Evolutionary conservation across 192 early-diverging fungal species (phyloP), one percentile per base, ranked within the genome.

Genomic region (Backusella australiensis): DNA sequence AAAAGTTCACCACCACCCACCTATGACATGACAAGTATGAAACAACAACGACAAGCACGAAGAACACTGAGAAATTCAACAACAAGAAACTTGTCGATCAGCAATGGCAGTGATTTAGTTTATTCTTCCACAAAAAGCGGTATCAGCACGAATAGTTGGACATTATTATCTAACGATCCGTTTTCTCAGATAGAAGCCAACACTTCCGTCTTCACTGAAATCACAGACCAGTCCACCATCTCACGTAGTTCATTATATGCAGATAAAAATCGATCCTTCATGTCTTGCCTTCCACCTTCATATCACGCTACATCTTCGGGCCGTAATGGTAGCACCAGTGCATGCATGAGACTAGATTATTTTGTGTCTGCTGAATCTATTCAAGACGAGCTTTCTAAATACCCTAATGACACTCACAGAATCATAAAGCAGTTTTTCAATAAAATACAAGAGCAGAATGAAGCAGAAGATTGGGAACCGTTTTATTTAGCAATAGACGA

Each of bases 401-500:
- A 38, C n/a, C 72, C 72, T 29, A 63, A 35, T 26, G 32, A 74
- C 19, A 34, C 35, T 6, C 38, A 74, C 14, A n/a, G 8, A 39
- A 42, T 63, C 0, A 36, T 74, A 29, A 74, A 65, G 65, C 34
- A 65, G 17, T 36, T 71, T 21, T 80, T 76, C 65, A 46, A 52
- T 17, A 52, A 56, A 67, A 69, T 75, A 7, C 78, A 80, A 34
- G 52, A 42, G 3, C 67, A 68, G 29, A 41, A 72, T 53, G 59
- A 66, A 23, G 17, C 56, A 19, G 26, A 63, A 26, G 78, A 71
- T 23, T 76, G 74, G 67, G 21, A 49, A 19, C 68, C 72, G 49
- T 69, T 74, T n/a, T 80, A 75, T 42, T 69, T 71, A 38, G 73
- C 74, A 5, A 56, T 74, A 19, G 44, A 74, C 32, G 34, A 42